Conservation (phyloP, 495 filamentous ascomycete genomes). For the Aspergillus haitiensis region DNA sequence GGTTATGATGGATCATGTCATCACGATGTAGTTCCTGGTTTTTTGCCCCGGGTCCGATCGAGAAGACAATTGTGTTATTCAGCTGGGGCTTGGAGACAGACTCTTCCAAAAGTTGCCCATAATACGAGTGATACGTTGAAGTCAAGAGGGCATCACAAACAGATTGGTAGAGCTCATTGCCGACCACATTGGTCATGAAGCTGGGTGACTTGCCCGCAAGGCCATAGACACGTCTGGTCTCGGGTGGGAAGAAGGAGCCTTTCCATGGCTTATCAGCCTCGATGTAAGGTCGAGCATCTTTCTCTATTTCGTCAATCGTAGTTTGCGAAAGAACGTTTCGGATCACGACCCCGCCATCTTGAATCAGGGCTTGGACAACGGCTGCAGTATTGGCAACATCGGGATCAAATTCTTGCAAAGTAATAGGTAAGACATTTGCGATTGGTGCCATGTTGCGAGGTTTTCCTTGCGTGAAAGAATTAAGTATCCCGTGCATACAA, state of each 20-base stretch:
- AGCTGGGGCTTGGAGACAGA: conserved; percentile 32
- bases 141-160: conserved; percentile 32
- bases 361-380: background rate
- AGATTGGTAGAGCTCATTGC: conserved; percentile 28
- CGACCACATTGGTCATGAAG: conserved; percentile 27
- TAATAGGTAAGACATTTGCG: too few species aligned
- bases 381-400: background rate
- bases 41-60: conserved; percentile 31
- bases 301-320: background rate
- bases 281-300: background rate
- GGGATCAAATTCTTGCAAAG: background rate
- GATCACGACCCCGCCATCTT: background rate
- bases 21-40: conserved; percentile 39
- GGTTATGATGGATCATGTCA: conserved; percentile 31
- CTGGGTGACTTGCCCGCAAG: conserved; percentile 29
- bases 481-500: too few species aligned
- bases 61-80: conserved; percentile 29
- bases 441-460: too few species aligned
- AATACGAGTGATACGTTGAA: conserved; percentile 23
- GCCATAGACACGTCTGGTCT: conserved; percentile 4
- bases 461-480: too few species aligned
- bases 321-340: background rate
- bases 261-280: background rate
- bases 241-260: background rate
- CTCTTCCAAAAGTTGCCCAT: conserved; percentile 23